A percentile compares a stretch with the other conserved stretches of the same genome.
Evolutionary conservation across 257 asterid species (phyloP).

Genomic region (Solanum gandarillasii): DNA sequence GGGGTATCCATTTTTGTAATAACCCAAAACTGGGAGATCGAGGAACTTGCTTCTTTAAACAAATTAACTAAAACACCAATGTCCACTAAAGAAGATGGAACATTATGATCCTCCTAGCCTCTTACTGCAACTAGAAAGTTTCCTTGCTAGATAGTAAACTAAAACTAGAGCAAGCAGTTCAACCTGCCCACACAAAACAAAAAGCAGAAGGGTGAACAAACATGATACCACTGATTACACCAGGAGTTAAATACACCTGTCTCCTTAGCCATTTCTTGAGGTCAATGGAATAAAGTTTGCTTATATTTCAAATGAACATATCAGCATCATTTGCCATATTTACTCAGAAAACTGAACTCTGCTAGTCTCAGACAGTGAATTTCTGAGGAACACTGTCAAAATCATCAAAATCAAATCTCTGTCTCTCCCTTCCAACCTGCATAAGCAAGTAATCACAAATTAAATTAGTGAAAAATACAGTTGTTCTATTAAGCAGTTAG

Average conservation of each 20-base stretch:
- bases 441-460: background rate
- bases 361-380: constrained; percentile 47
- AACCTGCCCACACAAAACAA: background rate
- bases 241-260: background rate
- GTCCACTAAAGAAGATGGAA: background rate
- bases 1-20: background rate
- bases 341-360: background rate
- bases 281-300: background rate
- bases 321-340: background rate
- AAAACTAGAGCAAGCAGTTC: background rate
- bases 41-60: background rate
- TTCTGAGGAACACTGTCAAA: constrained; percentile 71
- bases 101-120: background rate
- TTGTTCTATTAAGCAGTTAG: background rate
- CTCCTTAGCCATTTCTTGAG: background rate
- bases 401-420: constrained; percentile 85
- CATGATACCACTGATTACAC: background rate
- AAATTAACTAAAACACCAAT: background rate
- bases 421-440: constrained; percentile 88
- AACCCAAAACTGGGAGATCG: background rate
- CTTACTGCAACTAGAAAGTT: background rate
- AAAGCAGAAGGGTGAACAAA: background rate
- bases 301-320: background rate
- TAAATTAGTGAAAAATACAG: background rate
- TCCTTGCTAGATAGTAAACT: background rate